Base-by-base conservation (phyloP, 768 basidiomycete species). In the Pisolithus marmoratus region DNA sequence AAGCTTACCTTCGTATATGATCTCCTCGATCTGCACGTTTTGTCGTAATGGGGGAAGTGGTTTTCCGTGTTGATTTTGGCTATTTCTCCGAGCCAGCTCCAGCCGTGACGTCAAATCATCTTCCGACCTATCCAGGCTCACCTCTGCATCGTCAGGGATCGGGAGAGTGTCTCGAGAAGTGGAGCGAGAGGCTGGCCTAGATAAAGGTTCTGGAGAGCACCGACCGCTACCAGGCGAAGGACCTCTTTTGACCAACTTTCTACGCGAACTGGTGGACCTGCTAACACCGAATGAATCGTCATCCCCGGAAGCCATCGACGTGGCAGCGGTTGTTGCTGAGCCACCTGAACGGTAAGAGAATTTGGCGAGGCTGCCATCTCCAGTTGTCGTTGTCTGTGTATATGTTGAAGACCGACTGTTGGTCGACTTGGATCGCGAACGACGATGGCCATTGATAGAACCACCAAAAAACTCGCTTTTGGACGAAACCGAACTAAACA, bases 11-110 rank as follows among this genome's bases (percentile, higher is more conserved):
- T 91, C 89, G 58, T 87, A 87, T 57, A 91, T 89, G 2, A 83
- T 87, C 26, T 80, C 79, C 57, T 85, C 84, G 15, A 77, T 62
- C 3, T 79, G 74, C 26, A 60, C 68, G 15, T 81, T 79, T 57
- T 77, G 60, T 6, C 71, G 60, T 49, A 78, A 56, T 42, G 72
- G 58, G 9, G 72, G 52, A 41, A 71, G 62, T 45, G 66, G 63
- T 45, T 77, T 77, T 17, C 74, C 77, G 52, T 80, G 77, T 58
- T 92, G 90, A 64, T 78, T 87, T 61, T 84, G 76, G 63, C 90
- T 91, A 63, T 96, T 96, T 58, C 80, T 79, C 54, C 90, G 74
- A 5, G 94, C 94, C 46, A 95, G 72, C 55, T 90, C 90, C 48
- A 96, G 70, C 45, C 86, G 84, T 71, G 81, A 75, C 20, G 84